These are phyloP conservation scores for Austroboletus rostrupii DNA, from an alignment of 1,284 basidiomycete genomes.

Conservation along the genomic window DNA sequence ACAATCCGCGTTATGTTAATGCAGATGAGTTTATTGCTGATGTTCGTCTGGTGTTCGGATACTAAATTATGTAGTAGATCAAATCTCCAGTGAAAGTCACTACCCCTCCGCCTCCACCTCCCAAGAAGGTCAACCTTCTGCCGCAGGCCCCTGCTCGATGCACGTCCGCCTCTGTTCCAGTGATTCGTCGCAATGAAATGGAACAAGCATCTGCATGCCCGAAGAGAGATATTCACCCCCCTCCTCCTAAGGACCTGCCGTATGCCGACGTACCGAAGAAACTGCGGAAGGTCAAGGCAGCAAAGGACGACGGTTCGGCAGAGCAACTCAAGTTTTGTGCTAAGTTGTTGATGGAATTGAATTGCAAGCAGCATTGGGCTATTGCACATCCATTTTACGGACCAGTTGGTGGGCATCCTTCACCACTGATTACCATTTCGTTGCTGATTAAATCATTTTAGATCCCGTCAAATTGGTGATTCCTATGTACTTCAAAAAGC, in stretches of 20 bases:
- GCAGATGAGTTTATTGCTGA: constrained; percentile 81
- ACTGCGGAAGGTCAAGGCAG: too few relatives aligned
- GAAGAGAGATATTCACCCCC: constrained; percentile 95
- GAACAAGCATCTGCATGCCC: too few relatives aligned
- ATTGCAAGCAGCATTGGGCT: constrained; percentile 74
- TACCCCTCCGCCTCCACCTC: constrained; percentile 34
- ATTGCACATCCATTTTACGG: constrained; percentile 80
- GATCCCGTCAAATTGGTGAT: too few relatives aligned
- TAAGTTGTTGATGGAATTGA: constrained; percentile 74
- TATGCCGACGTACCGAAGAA: constrained; percentile 77
- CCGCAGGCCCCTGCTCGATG: constrained; percentile 49
- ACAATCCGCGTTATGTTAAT: constrained; percentile 69
- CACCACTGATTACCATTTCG: too few relatives aligned
- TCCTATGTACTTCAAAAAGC: constrained; percentile 90
- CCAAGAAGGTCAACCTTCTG: constrained; percentile 42
- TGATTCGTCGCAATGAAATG: constrained; percentile 71
- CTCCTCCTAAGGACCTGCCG: constrained; percentile 86
- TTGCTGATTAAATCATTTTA: too few relatives aligned
- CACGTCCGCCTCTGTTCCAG: constrained; percentile 70
- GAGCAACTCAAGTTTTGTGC: constrained; percentile 81
- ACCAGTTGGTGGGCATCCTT: too few relatives aligned
- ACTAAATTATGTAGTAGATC: constrained; percentile 29
- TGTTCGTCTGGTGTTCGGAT: constrained; percentile 73
- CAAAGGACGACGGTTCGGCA: too few relatives aligned
- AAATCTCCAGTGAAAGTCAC: constrained; percentile 58